These are phyloP conservation scores for Massariosphaeria phaeospora DNA, from an alignment of 495 filamentous ascomycete genomes.

Conservation along the genomic window DNA sequence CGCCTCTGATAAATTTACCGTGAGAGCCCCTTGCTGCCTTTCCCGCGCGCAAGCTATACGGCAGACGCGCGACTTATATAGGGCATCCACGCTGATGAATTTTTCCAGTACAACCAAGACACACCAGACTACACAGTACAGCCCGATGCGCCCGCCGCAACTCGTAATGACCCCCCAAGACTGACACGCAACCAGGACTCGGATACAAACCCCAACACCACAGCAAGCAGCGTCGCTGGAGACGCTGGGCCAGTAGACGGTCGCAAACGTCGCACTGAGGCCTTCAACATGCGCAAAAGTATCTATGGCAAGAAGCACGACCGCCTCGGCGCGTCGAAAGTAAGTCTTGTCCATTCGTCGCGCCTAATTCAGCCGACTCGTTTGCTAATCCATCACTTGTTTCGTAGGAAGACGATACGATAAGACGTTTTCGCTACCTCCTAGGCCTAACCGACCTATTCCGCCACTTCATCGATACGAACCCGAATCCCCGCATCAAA, in stretches of 20 bases:
- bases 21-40: constrained; percentile 3
- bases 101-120: constrained; percentile 53
- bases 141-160: background rate
- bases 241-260: constrained; percentile 64
- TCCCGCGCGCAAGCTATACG: background rate
- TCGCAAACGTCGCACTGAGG: constrained; percentile 77
- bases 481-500: constrained; percentile 85
- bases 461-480: constrained; percentile 97
- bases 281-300: constrained; percentile 77
- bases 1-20: constrained; percentile 26
- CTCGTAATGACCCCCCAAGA: background rate
- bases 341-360: constrained; percentile 40
- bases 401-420: constrained; percentile 84
- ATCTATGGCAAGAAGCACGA: constrained; percentile 94
- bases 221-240: constrained; percentile 78
- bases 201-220: constrained; percentile 88
- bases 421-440: constrained; percentile 91
- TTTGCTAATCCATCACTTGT: background rate
- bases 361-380: background rate
- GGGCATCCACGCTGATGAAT: constrained; percentile 5
- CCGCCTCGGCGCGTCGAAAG: constrained; percentile 82
- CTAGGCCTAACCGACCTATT: constrained; percentile 95
- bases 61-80: no score
- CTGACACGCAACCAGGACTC: constrained; percentile 55
- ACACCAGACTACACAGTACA: constrained; percentile 73